These are phyloP conservation scores for Solanum aculeatissimum DNA, from an alignment of 305 asterid species.

Conservation along the genomic window DNA sequence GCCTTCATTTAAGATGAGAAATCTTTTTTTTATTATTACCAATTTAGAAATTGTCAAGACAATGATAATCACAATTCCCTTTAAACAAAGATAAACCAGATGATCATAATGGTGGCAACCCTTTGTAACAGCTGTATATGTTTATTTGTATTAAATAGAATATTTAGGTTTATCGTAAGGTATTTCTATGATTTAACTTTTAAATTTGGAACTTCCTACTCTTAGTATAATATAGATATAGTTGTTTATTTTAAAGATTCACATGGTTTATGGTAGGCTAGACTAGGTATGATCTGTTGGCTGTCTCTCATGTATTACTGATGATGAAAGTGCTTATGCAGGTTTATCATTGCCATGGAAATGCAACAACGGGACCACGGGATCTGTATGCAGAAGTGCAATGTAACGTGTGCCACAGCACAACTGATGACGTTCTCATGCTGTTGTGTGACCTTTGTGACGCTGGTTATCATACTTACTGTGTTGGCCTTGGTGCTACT, in stretches of 20 bases:
- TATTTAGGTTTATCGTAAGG: not conserved
- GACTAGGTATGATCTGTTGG: not conserved
- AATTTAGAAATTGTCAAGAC: not conserved
- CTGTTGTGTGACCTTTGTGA: constrained; percentile 78
- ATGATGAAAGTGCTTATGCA: constrained; percentile 13
- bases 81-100: not conserved
- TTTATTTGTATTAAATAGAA: not conserved
- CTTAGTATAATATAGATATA: not conserved
- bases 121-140: not conserved
- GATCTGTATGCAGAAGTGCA: constrained; percentile 37
- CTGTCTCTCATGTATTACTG: not conserved
- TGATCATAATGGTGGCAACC: not conserved
- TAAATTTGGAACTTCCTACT: not conserved
- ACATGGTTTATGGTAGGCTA: not conserved
- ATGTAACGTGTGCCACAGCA: constrained; percentile 38
- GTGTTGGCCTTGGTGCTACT: constrained; percentile 54
- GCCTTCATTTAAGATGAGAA: not conserved
- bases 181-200: not conserved
- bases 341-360: constrained; percentile 40
- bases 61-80: not conserved
- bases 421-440: constrained; percentile 38
- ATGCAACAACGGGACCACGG: constrained; percentile 32
- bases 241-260: not conserved
- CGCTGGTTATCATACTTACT: constrained; percentile 54
- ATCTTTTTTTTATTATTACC: not conserved